Evolutionary conservation across 2,329 filamentous ascomycete species (phyloP), one percentile per base, ranked within the genome.

Genomic region (Gaeumannomyces tritici): DNA sequence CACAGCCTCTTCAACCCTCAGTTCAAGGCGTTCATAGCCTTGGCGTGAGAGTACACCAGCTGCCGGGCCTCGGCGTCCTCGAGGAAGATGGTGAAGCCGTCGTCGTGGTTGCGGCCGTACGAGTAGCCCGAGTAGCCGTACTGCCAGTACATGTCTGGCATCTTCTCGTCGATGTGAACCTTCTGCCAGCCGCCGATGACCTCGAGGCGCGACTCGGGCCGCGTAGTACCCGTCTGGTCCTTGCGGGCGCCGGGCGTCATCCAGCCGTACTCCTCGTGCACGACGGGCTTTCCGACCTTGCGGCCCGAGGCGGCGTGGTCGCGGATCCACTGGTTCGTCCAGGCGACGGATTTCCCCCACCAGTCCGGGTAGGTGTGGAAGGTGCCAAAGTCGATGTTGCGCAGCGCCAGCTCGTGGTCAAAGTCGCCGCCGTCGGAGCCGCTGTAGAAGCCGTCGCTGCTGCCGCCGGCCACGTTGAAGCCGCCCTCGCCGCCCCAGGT

Each of bases 231-330:
- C 33, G 55, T 55, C 54, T 57, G 33, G 29, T 26, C 33, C 54
- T 11, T 55, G n/a, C 60, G 31, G 4, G 31, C 33, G 24, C n/a
- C n/a, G 62, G 55, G 21, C 31, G 60, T 61, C 55, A 93, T 93
- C 79, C 93, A 93, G 76, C 74, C 93, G 18, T 93, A 93, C 71
- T 91, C 69, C 78, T 92, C 18, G 83, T 90, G 28, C 82, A 89
- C 59, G 89, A 84, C 71, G 85, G 86, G 26, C 78, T 91, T 88
- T 63, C 89, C 89, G 21, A 81, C 63, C 29, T 54, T 56, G 24
- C 55, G 18, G 15, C 62, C 63, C 9, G 62, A 59, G 5, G 63
- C 61, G 33, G 63, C 64, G 51, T 66, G 64, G 58, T 66, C 63
- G 24, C 55, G 59, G 63, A 66, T 66, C 64, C 64, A 66, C 24